A percentile compares a stretch with the other conserved stretches of the same genome.
These are phyloP conservation scores for Arachis monticola DNA, from an alignment of 331 rosid genomes.

Conservation along the genomic window DNA sequence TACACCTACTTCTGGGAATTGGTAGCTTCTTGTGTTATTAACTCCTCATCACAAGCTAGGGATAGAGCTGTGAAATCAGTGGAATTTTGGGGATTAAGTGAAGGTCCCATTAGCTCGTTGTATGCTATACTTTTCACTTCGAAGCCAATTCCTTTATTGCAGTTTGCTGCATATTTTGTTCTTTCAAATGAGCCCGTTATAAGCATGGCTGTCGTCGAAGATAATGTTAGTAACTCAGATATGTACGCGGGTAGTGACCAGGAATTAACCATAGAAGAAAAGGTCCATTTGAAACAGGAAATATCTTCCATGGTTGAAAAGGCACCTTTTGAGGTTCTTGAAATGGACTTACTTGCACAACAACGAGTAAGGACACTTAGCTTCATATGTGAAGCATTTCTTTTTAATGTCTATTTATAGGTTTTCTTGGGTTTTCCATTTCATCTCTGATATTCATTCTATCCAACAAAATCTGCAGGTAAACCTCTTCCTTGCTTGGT, in stretches of 20 bases:
- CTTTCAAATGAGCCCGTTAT: slow-evolving; percentile 82
- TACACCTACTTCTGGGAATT: slow-evolving; percentile 79
- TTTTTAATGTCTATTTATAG: slow-evolving; percentile 25
- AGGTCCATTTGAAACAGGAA: slow-evolving; percentile 66
- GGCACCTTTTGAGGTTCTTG: slow-evolving; percentile 68
- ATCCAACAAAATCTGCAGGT: slow-evolving; percentile 53
- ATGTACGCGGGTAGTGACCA: slow-evolving; percentile 52
- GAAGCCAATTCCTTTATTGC: slow-evolving; percentile 73
- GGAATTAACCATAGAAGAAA: slow-evolving; percentile 64
- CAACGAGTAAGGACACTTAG: slow-evolving; percentile 65
- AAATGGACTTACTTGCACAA: slow-evolving; percentile 63
- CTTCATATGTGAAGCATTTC: slow-evolving; percentile 1
- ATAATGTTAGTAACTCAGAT: slow-evolving; percentile 52
- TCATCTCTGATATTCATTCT: slow-evolving; percentile 3
- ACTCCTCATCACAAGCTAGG: slow-evolving; percentile 75
- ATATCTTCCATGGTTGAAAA: slow-evolving; percentile 72
- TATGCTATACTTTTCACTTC: slow-evolving; percentile 85
- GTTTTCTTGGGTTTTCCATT: slow-evolving; percentile 26
- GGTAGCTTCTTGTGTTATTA: slow-evolving; percentile 70
- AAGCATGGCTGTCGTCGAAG: slow-evolving; percentile 68
- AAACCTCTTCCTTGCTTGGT: slow-evolving; percentile 87
- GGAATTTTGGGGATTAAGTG: slow-evolving; percentile 92
- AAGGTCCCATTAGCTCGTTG: slow-evolving; percentile 84
- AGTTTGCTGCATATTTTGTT: slow-evolving; percentile 75
- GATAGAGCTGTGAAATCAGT: slow-evolving; percentile 94